Evolutionary conservation across 371 early-diverging fungal genomes (phyloP).

Genomic region (Mucor piriformis): DNA sequence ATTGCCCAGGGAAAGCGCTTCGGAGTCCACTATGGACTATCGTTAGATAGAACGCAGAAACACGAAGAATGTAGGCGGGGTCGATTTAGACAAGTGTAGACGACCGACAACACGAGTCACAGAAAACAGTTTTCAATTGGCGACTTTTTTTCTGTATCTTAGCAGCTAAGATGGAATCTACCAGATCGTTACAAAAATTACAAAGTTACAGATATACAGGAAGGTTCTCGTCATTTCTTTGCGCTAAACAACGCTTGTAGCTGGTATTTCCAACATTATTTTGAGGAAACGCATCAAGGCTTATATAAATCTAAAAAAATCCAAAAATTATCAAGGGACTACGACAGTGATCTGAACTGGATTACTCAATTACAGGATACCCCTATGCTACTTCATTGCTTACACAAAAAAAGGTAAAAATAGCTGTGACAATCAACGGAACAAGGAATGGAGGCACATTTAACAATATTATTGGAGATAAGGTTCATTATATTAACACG

Average conservation of each 20-base stretch:
- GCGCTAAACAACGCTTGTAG: background rate
- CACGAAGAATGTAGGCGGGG: too few species aligned
- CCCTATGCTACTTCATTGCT: background rate
- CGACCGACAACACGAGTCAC: too few species aligned
- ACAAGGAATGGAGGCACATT: background rate
- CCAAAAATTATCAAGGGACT: constrained; percentile 2
- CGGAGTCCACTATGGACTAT: too few species aligned
- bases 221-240: background rate
- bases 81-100: too few species aligned
- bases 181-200: background rate
- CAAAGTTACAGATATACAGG: background rate
- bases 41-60: too few species aligned
- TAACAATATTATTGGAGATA: background rate
- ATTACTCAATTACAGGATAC: background rate
- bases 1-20: too few species aligned
- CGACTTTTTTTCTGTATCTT: too few species aligned
- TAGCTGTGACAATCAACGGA: background rate
- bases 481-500: background rate
- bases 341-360: constrained; percentile 4
- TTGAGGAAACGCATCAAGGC: constrained; percentile 1
- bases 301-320: constrained; percentile 2
- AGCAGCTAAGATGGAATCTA: background rate
- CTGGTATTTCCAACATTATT: constrained; percentile 7
- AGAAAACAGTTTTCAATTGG: too few species aligned
- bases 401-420: background rate